Conservation (phyloP, 192 early-diverging fungal species). For the Entomortierella beljakovae region DNA sequence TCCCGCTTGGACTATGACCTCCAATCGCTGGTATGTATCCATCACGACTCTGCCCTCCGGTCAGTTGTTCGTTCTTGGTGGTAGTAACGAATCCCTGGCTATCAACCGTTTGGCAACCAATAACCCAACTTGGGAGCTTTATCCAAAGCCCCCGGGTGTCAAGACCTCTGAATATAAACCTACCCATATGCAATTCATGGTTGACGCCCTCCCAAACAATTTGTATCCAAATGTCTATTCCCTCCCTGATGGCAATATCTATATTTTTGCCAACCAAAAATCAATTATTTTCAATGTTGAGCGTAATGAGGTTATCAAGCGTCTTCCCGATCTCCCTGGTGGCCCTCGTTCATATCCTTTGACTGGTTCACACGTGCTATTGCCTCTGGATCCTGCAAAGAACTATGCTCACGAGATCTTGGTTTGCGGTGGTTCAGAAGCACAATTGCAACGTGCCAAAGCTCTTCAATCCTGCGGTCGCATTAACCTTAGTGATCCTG, state of each 20-base stretch:
- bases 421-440: conserved; percentile 70
- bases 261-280: conserved; percentile 64
- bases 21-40: conserved; percentile 65
- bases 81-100: conserved; percentile 56
- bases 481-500: conserved; percentile 55
- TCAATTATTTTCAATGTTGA: conserved; percentile 65
- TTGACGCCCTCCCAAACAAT: conserved; percentile 63
- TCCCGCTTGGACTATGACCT: conserved; percentile 41
- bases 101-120: conserved; percentile 56
- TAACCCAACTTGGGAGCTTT: conserved; percentile 59
- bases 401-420: conserved; percentile 68
- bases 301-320: conserved; percentile 53
- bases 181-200: conserved; percentile 55
- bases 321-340: conserved; percentile 59
- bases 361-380: conserved; percentile 65
- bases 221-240: conserved; percentile 64
- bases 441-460: conserved; percentile 14
- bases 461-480: conserved; percentile 62
- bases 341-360: conserved; percentile 65
- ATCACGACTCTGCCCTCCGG: conserved; percentile 59
- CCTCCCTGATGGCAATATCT: conserved; percentile 62
- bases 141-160: conserved; percentile 26
- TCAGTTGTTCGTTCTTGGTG: conserved; percentile 65
- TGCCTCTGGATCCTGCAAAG: conserved; percentile 67
- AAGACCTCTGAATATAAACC: conserved; percentile 21